Conservation (phyloP, 2,329 filamentous ascomycete genomes). For the Botrytis fragariae region DNA sequence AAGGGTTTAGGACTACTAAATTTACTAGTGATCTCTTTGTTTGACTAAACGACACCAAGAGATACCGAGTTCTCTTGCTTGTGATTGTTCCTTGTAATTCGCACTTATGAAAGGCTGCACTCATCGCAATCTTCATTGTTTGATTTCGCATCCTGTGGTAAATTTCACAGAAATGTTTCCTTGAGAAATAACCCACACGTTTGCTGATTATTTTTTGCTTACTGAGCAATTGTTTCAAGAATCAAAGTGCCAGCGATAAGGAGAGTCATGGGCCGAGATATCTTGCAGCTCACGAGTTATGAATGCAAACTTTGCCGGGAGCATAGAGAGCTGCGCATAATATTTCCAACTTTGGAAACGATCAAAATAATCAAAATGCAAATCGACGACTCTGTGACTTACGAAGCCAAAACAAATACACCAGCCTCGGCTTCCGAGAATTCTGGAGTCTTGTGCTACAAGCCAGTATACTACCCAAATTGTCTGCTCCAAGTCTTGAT, state of each 20-base stretch:
- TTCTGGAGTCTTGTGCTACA: no score
- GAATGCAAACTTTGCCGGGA: not conserved
- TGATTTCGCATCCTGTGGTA: not conserved
- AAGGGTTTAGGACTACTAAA: not conserved
- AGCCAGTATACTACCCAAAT: no score
- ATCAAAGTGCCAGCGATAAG: not conserved
- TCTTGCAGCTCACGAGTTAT: not conserved
- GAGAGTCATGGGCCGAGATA: not conserved
- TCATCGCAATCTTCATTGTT: not conserved
- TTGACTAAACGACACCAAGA: not conserved
- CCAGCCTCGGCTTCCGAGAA: no score
- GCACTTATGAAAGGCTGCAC: rapidly evolving
- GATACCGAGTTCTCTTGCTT: not conserved
- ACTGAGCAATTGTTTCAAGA: not conserved
- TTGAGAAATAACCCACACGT: not conserved
- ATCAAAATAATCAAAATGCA: no score
- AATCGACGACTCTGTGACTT: no score
- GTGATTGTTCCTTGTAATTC: not conserved
- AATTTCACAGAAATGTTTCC: not conserved
- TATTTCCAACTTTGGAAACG: not conserved
- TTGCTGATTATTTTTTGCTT: not conserved
- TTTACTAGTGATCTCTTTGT: not conserved
- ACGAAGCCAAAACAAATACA: no score
- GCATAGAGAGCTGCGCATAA: not conserved
- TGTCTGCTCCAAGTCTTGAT: no score